Percentiles rank a stretch among this genome's conserved stretches.
phyloP scores from a whole-genome alignment of 2,329 filamentous ascomycete species.

The Aspergillus sojae region DNA sequence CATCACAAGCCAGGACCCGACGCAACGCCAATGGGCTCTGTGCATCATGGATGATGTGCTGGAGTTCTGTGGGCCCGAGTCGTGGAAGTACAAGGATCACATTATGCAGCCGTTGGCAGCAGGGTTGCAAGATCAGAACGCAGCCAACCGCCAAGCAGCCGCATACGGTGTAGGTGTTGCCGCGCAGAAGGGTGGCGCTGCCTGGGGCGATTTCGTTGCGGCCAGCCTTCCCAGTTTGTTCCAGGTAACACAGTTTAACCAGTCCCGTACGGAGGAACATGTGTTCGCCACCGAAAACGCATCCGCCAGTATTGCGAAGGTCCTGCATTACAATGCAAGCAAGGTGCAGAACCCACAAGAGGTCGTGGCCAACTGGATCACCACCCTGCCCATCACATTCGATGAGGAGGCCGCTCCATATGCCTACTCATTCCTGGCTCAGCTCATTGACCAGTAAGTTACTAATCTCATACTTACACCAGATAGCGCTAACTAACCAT shows the following conservation, averaged over 20 bases:
- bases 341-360: constrained; percentile 76
- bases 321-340: constrained; percentile 82
- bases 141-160: constrained; percentile 92
- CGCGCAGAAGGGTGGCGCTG: constrained; percentile 83
- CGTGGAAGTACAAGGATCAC: constrained; percentile 80
- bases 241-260: constrained; percentile 76
- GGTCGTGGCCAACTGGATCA: constrained; percentile 81
- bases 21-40: constrained; percentile 96
- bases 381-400: constrained; percentile 87
- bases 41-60: constrained; percentile 98
- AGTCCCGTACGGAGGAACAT: constrained; percentile 87
- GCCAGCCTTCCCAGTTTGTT: constrained; percentile 81
- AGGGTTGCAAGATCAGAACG: constrained; percentile 81
- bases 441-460: constrained; percentile 92
- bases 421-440: constrained; percentile 87
- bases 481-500: constrained; percentile 8
- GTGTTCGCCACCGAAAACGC: constrained; percentile 98
- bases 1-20: constrained; percentile 77
- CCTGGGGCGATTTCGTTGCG: constrained; percentile 86
- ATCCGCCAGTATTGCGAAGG: constrained; percentile 94
- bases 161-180: constrained; percentile 95
- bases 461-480: not conserved
- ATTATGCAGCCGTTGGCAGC: constrained; percentile 85
- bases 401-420: constrained; percentile 98
- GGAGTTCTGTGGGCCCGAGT: constrained; percentile 91